Evolutionary conservation across 768 basidiomycete genomes (phyloP).

Genomic region (Boletus vermiculosoides): DNA sequence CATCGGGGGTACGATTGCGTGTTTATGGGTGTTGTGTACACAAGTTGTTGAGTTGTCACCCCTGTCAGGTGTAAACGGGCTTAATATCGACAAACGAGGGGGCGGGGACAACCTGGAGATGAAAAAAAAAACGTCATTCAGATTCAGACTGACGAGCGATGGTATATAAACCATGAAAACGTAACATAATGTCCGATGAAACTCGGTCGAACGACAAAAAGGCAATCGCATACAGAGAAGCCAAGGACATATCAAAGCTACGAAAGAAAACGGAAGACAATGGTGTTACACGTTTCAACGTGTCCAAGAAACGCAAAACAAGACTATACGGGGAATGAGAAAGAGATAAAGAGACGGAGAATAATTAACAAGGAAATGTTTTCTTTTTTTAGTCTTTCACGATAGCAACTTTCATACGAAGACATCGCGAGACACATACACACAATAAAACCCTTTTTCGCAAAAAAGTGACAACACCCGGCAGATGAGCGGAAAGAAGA

Average conservation of each 20-base stretch:
- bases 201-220: not conserved
- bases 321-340: not conserved
- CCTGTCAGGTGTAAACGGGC: not conserved
- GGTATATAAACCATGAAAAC: not conserved
- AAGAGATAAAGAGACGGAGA: not conserved
- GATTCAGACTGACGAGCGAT: not conserved
- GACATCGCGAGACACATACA: not conserved
- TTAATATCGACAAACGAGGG: conserved; percentile 3
- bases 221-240: not conserved
- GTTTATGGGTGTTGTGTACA: not conserved
- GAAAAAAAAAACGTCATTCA: not conserved
- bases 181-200: not conserved
- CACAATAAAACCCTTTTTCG: conserved; percentile 8
- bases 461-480: not conserved
- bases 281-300: not conserved
- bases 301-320: not conserved
- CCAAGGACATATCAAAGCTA: not conserved
- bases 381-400: not conserved
- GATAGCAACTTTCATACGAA: not conserved
- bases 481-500: not conserved
- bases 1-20: too few relatives aligned
- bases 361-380: not conserved
- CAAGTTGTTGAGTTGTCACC: not conserved
- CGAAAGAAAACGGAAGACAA: not conserved
- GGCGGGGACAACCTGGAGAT: not conserved